These are phyloP conservation scores for Epichloe amarillans DNA, from an alignment of 2,329 filamentous ascomycete species.

Conservation along the genomic window DNA sequence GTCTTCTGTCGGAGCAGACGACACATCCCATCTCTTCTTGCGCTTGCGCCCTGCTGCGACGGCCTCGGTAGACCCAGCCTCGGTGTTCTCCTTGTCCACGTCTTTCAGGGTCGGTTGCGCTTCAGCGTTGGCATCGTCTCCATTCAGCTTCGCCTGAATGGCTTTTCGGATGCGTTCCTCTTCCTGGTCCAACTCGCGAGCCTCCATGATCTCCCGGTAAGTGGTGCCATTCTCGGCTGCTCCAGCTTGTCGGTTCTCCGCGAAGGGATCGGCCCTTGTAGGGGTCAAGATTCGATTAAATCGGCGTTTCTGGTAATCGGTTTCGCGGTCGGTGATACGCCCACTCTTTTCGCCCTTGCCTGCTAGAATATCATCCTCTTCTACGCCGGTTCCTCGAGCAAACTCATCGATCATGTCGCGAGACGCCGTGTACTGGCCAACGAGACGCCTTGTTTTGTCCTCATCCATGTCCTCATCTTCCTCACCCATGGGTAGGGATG, in stretches of 20 bases:
- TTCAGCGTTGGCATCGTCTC: conserved; percentile 46
- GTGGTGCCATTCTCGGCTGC: conserved; percentile 59
- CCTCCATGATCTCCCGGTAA: conserved; percentile 84
- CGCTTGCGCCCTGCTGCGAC: conserved; percentile 58
- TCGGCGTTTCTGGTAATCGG: conserved; percentile 92
- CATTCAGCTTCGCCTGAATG: conserved; percentile 61
- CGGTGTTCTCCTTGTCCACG: conserved; percentile 58
- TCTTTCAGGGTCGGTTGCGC: conserved; percentile 66
- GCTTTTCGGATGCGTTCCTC: conserved; percentile 73
- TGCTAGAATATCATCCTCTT: conserved; percentile 81
- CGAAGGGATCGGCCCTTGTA: conserved; percentile 75
- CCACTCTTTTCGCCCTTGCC: conserved; percentile 76
- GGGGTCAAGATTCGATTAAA: conserved; percentile 82
- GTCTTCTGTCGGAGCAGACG: conserved; percentile 41
- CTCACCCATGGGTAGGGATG: conserved; percentile 68
- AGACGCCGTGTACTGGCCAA: conserved; percentile 93
- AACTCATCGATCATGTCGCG: conserved; percentile 90
- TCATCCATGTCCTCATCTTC: conserved; percentile 69
- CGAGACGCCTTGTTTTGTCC: conserved; percentile 62
- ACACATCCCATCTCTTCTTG: conserved; percentile 90
- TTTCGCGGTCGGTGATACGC: conserved; percentile 84
- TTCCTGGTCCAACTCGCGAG: conserved; percentile 82
- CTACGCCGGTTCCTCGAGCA: conserved; percentile 68
- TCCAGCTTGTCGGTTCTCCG: conserved; percentile 56
- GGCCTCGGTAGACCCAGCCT: conserved; percentile 53